phyloP scores from a whole-genome alignment of 495 filamentous ascomycete genomes.

The Penicillium longicatenatum region DNA sequence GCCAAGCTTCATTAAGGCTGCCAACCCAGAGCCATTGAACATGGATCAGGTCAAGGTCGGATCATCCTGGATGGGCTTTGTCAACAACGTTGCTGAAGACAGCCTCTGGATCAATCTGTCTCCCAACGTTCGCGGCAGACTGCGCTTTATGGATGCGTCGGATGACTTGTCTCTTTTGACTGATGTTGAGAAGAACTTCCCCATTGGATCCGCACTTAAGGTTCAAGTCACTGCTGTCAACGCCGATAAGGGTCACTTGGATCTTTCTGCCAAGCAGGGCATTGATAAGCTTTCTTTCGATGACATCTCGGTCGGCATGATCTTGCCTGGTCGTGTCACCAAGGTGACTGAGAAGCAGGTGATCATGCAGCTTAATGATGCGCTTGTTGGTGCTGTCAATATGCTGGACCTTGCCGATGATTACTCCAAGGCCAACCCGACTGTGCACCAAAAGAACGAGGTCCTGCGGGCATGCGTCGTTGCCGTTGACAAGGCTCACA shows the following conservation, averaged over 20 bases:
- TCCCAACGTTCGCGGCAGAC: constrained; percentile 84
- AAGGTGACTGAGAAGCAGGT: constrained; percentile 82
- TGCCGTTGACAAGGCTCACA: constrained; percentile 78
- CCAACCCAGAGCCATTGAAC: constrained; percentile 60
- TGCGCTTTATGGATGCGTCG: constrained; percentile 78
- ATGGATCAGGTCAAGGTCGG: constrained; percentile 74
- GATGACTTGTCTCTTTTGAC: constrained; percentile 78
- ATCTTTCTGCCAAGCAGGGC: constrained; percentile 72
- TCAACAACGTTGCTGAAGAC: constrained; percentile 81
- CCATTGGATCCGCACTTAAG: constrained; percentile 80
- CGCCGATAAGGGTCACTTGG: constrained; percentile 68
- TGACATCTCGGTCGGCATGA: constrained; percentile 71
- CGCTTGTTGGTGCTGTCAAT: constrained; percentile 70
- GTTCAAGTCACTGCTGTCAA: constrained; percentile 78
- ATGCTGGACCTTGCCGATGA: constrained; percentile 83
- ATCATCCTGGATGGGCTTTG: constrained; percentile 71
- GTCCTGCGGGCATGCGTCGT: constrained; percentile 81
- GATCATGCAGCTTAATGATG: constrained; percentile 81
- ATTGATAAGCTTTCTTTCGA: constrained; percentile 61
- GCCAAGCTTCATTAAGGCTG: constrained; percentile 59
- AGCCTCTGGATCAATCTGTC: constrained; percentile 88
- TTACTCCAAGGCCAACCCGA: constrained; percentile 71
- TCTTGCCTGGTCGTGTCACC: constrained; percentile 79
- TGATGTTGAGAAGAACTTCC: constrained; percentile 80
- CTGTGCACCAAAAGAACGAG: constrained; percentile 75